These are phyloP conservation scores for Chromosphaera perkinsii DNA, from an alignment of 208 protist genomes.

Conservation along the genomic window DNA sequence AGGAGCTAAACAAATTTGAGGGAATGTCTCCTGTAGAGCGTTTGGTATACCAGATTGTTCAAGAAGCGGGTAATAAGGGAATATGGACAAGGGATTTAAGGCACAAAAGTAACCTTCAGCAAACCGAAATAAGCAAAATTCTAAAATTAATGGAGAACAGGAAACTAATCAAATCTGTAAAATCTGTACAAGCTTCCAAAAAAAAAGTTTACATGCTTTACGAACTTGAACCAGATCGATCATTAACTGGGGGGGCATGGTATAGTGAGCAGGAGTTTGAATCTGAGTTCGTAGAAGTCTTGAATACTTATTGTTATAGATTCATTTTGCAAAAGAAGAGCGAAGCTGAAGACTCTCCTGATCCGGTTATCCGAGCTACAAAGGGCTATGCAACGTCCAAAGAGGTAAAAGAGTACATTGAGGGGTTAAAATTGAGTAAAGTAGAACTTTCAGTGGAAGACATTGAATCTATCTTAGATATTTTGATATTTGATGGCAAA, in stretches of 20 bases:
- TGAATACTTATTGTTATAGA: no score
- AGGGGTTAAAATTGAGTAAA: neutral
- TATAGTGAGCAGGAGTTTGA: slow-evolving; percentile 61
- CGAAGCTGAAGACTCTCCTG: neutral
- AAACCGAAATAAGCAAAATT: slow-evolving; percentile 53
- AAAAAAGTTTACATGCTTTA: slow-evolving; percentile 64
- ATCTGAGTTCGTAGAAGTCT: slow-evolving; percentile 26
- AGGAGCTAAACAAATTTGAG: no score
- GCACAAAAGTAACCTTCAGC: slow-evolving; percentile 42
- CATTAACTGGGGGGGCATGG: slow-evolving; percentile 57
- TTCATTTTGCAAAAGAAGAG: no score
- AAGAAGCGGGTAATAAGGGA: slow-evolving; percentile 29
- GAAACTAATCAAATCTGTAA: slow-evolving; percentile 62
- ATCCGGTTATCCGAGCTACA: neutral
- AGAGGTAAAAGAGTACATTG: neutral
- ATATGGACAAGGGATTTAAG: slow-evolving; percentile 57
- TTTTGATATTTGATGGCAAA: no score
- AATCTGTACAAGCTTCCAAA: slow-evolving; percentile 45
- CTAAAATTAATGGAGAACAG: slow-evolving; percentile 52
- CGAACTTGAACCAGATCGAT: slow-evolving; percentile 52
- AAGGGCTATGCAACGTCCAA: neutral
- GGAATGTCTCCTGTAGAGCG: slow-evolving; percentile 33
- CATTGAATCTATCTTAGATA: neutral
- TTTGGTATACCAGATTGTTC: slow-evolving; percentile 36
- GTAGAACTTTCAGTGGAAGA: neutral